Conservation (phyloP, 176 grass and related monocot species). For the Puccinellia tenuiflora region DNA sequence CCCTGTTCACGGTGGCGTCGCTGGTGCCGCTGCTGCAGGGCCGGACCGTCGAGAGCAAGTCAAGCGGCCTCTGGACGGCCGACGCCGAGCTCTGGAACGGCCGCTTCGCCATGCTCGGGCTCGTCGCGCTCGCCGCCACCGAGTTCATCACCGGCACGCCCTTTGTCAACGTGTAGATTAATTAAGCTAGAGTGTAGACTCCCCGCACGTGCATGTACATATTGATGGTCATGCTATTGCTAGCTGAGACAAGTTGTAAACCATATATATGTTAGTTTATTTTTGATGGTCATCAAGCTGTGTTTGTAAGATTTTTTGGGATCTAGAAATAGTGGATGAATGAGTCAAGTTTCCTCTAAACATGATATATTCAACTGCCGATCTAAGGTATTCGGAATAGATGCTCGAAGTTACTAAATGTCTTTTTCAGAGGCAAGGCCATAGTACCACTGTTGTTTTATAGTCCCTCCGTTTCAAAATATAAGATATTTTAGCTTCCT, state of each 20-base stretch:
- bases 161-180: slow-evolving; percentile 34
- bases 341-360: neutral
- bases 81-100: slow-evolving; percentile 92
- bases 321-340: neutral
- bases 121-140: slow-evolving; percentile 72
- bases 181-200: neutral
- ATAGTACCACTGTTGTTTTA: neutral
- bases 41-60: slow-evolving; percentile 34
- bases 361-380: neutral
- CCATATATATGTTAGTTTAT: neutral
- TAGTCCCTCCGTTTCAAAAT: too few species aligned
- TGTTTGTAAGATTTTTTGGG: neutral
- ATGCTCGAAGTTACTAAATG: neutral
- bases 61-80: slow-evolving; percentile 30
- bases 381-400: neutral
- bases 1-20: slow-evolving; percentile 52
- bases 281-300: neutral
- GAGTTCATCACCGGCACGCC: slow-evolving; percentile 80
- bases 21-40: slow-evolving; percentile 66
- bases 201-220: neutral
- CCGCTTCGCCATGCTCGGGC: slow-evolving; percentile 72
- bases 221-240: neutral
- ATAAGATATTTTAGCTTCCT: too few species aligned
- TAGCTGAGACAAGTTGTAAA: neutral
- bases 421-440: neutral